phyloP scores from a whole-genome alignment of 1,284 basidiomycete species.

The Leccinum angustisporum region DNA sequence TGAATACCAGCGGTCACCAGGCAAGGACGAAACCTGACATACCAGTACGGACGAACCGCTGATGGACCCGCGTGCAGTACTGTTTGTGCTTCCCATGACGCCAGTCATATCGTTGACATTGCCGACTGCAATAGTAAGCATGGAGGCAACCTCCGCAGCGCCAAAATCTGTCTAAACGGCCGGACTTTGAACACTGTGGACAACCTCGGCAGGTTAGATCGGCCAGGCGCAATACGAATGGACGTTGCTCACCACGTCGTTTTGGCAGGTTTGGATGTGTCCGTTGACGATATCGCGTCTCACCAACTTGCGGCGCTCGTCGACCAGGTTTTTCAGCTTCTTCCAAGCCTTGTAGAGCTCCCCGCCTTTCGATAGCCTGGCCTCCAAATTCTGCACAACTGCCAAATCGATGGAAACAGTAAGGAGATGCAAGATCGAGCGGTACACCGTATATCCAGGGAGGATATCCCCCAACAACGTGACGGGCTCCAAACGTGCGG shows the following conservation, averaged over 20 bases:
- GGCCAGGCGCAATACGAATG: neutral
- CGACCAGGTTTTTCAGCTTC: slow-evolving; percentile 19
- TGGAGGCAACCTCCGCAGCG: slow-evolving; percentile 29
- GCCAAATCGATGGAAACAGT: slow-evolving; percentile 12
- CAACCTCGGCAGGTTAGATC: slow-evolving; percentile 4
- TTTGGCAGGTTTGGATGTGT: slow-evolving; percentile 31
- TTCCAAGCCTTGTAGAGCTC: slow-evolving; percentile 26
- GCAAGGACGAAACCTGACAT: slow-evolving; percentile 1
- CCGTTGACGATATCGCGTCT: slow-evolving; percentile 17
- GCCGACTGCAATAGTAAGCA: slow-evolving; percentile 27
- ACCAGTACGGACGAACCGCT: slow-evolving; percentile 23
- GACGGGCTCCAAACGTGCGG: slow-evolving; percentile 9
- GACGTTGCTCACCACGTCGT: slow-evolving; percentile 16
- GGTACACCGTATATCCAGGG: slow-evolving; percentile 29
- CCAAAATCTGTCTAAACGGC: slow-evolving; percentile 16
- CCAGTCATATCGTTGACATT: slow-evolving; percentile 31
- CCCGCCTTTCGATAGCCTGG: slow-evolving; percentile 13
- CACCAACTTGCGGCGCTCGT: slow-evolving; percentile 22
- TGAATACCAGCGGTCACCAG: neutral
- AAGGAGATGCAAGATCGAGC: slow-evolving; percentile 23
- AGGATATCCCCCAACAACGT: slow-evolving; percentile 21
- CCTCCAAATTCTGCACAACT: slow-evolving; percentile 10
- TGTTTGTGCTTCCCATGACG: slow-evolving; percentile 26
- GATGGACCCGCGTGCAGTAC: slow-evolving; percentile 24
- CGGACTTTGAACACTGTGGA: slow-evolving; percentile 27